Conservation (phyloP, 225 moss, liverwort and hornwort genomes). For the Ulota crispa region DNA sequence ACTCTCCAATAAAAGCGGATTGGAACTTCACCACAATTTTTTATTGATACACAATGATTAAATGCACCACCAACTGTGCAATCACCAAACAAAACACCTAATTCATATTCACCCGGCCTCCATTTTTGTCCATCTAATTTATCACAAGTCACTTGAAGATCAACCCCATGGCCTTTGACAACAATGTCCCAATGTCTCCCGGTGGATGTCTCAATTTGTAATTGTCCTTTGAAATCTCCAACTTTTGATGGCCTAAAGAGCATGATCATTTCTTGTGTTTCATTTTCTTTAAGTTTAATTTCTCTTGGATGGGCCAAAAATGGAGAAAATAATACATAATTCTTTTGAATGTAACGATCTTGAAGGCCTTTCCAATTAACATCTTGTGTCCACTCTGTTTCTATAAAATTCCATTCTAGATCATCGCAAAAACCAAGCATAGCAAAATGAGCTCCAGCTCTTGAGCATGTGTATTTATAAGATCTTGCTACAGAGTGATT, state of each 20-base stretch:
- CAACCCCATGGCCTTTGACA: constrained; percentile 57
- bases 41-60: constrained; percentile 47
- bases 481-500: constrained; percentile 50
- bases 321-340: constrained; percentile 55
- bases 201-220: constrained; percentile 58
- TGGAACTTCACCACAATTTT: constrained; percentile 47
- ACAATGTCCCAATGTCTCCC: constrained; percentile 69
- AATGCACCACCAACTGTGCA: constrained; percentile 45
- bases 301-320: constrained; percentile 64
- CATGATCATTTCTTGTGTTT: constrained; percentile 69
- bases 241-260: constrained; percentile 63
- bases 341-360: constrained; percentile 41
- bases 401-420: constrained; percentile 26
- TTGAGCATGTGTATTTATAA: constrained; percentile 46
- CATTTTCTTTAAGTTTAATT: constrained; percentile 42
- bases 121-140: constrained; percentile 60
- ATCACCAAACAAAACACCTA: constrained; percentile 63
- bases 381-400: constrained; percentile 42
- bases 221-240: constrained; percentile 41
- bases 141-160: constrained; percentile 58
- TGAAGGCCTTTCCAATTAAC: constrained; percentile 50
- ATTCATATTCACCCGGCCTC: constrained; percentile 52
- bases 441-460: constrained; percentile 55
- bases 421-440: constrained; percentile 31
- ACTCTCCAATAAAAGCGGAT: constrained; percentile 36